phyloP scores from a whole-genome alignment of 2,329 filamentous ascomycete species.

The Penicillium verrucosum region DNA sequence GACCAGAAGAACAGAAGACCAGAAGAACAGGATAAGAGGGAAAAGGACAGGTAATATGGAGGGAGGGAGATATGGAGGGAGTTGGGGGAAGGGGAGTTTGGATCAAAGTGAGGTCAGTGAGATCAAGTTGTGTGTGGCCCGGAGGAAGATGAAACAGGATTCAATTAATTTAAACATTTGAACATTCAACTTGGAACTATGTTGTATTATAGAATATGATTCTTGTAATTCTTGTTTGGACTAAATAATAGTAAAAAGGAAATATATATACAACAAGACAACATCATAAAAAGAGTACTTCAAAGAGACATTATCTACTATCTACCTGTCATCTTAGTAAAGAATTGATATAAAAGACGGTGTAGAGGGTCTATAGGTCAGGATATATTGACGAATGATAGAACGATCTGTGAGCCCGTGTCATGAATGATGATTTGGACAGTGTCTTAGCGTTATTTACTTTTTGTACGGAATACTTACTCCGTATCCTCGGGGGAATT shows the following conservation, averaged over 20 bases:
- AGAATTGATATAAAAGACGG: conserved; percentile 17
- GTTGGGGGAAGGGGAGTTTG: neutral
- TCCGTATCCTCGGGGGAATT: neutral
- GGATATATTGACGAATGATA: conserved; percentile 26
- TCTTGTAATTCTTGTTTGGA: neutral
- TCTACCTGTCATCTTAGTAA: neutral
- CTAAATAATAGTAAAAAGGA: neutral
- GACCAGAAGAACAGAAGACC: neutral
- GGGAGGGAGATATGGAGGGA: neutral
- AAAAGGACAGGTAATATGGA: neutral
- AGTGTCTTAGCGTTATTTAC: neutral
- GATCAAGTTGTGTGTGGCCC: neutral
- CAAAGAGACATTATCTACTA: neutral
- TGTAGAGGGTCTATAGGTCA: conserved; percentile 3
- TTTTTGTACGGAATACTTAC: too few relatives aligned
- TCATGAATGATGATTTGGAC: neutral
- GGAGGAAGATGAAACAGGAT: conserved; percentile 6
- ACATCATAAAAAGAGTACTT: too few relatives aligned
- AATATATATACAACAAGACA: neutral
- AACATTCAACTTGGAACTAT: neutral
- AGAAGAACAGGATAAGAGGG: neutral
- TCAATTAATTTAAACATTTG: neutral
- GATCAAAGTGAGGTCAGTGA: conserved; percentile 7
- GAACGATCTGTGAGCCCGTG: conserved; percentile 20
- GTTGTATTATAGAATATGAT: neutral